Percentiles rank a stretch among this genome's conserved stretches.
Conservation (phyloP, 2,329 filamentous ascomycete species). For the Colletotrichum lentis region DNA sequence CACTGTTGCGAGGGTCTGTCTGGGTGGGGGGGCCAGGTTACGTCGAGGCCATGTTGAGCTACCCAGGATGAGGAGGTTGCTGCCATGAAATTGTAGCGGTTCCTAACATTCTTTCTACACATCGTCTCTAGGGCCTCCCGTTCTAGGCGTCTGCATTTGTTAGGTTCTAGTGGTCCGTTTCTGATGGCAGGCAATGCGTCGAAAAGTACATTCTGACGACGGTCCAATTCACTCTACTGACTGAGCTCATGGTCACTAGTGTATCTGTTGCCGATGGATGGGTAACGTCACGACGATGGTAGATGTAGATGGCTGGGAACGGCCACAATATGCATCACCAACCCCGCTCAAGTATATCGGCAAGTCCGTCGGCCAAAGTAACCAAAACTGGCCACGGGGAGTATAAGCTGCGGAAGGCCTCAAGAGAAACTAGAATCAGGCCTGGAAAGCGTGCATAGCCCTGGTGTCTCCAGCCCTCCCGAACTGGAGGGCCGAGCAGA, state of each 20-base stretch:
- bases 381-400: neutral
- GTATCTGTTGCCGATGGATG: neutral
- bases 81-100: constrained; percentile 13
- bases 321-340: neutral
- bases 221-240: neutral
- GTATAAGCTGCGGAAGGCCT: neutral
- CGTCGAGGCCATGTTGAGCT: constrained; percentile 11
- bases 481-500: constrained; percentile 2
- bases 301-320: neutral
- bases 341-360: constrained; percentile 24
- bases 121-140: constrained; percentile 14
- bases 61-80: constrained; percentile 6
- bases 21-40: constrained; percentile 14
- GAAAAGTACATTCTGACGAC: neutral
- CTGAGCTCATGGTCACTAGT: neutral
- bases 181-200: neutral
- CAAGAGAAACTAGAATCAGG: neutral
- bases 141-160: constrained; percentile 14
- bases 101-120: constrained; percentile 11
- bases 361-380: constrained; percentile 26
- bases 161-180: neutral
- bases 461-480: neutral
- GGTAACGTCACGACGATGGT: constrained; percentile 19
- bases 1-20: constrained; percentile 5
- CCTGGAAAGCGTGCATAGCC: constrained; percentile 8